These are phyloP conservation scores for Diutina ranongensis DNA, from an alignment of 1,139 yeast genomes.

Conservation along the genomic window DNA sequence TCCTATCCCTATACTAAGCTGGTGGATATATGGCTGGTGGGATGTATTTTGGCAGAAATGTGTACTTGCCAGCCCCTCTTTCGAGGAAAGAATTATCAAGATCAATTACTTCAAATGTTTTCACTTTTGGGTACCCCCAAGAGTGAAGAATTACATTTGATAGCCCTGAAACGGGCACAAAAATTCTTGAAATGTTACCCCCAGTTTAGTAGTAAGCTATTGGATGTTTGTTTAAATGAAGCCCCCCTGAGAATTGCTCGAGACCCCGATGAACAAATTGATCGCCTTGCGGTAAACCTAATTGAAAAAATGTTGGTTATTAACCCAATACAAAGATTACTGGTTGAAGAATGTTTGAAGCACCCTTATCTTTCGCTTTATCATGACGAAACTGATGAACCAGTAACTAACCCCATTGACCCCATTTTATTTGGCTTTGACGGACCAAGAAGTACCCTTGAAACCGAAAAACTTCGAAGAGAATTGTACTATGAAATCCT, in stretches of 20 bases:
- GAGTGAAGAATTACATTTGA: slow-evolving; percentile 41
- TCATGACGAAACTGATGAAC: neutral
- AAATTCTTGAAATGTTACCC: slow-evolving; percentile 48
- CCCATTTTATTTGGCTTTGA: neutral
- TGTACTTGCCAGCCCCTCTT: slow-evolving; percentile 51
- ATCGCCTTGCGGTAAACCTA: neutral
- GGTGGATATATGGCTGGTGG: slow-evolving; percentile 72
- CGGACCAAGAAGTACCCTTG: neutral
- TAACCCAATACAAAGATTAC: neutral
- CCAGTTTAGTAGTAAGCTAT: neutral
- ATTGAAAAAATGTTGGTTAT: neutral
- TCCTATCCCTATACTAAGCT: slow-evolving; percentile 55
- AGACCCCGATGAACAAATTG: neutral
- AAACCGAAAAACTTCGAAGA: neutral
- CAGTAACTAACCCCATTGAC: neutral
- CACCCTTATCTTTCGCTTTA: neutral
- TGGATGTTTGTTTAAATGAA: neutral
- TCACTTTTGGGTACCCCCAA: slow-evolving; percentile 57
- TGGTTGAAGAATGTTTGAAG: neutral
- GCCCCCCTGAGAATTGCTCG: neutral
- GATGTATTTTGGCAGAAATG: slow-evolving; percentile 64
- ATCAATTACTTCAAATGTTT: slow-evolving; percentile 51
- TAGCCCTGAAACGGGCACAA: slow-evolving; percentile 50
- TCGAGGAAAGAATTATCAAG: slow-evolving; percentile 69
- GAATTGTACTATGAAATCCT: neutral